phyloP scores from a whole-genome alignment of 768 basidiomycete species.

The Xerocomellus chrysenteron region DNA sequence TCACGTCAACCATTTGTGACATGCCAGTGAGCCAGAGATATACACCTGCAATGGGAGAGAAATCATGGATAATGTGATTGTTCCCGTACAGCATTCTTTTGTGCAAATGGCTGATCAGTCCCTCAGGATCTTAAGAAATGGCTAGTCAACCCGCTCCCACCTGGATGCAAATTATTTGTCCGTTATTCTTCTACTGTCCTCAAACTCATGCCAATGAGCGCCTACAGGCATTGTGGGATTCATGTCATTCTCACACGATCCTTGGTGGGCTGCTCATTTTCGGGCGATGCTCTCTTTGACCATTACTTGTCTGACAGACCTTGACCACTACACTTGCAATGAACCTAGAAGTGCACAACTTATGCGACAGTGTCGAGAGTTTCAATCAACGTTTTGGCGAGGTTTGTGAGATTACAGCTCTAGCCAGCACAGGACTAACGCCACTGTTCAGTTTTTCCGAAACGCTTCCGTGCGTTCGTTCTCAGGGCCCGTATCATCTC shows the following conservation, averaged over 20 bases:
- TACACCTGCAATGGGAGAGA: constrained; percentile 7
- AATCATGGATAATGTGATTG: constrained; percentile 26
- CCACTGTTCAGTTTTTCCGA: neutral
- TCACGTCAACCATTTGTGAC: neutral
- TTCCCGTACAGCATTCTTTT: constrained; percentile 30
- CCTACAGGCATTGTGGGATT: constrained; percentile 28
- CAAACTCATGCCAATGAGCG: neutral
- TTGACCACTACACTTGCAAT: constrained; percentile 28
- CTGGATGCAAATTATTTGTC: constrained; percentile 29
- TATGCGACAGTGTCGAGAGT: neutral
- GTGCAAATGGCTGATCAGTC: constrained; percentile 26
- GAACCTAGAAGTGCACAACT: constrained; percentile 9
- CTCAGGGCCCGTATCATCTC: neutral
- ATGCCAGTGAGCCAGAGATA: constrained; percentile 5
- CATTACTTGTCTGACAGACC: constrained; percentile 14
- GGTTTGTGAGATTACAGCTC: constrained; percentile 8
- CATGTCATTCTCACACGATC: constrained; percentile 31
- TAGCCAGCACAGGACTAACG: neutral
- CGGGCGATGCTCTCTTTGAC: neutral
- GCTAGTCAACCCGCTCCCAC: constrained; percentile 27
- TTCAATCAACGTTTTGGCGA: neutral
- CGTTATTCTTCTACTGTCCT: constrained; percentile 4
- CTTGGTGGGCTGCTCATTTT: constrained; percentile 17
- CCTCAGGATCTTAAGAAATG: constrained; percentile 22
- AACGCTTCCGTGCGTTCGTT: constrained; percentile 8